phyloP scores from a whole-genome alignment of 1,284 basidiomycete genomes.

The Tylopilus sp. region DNA sequence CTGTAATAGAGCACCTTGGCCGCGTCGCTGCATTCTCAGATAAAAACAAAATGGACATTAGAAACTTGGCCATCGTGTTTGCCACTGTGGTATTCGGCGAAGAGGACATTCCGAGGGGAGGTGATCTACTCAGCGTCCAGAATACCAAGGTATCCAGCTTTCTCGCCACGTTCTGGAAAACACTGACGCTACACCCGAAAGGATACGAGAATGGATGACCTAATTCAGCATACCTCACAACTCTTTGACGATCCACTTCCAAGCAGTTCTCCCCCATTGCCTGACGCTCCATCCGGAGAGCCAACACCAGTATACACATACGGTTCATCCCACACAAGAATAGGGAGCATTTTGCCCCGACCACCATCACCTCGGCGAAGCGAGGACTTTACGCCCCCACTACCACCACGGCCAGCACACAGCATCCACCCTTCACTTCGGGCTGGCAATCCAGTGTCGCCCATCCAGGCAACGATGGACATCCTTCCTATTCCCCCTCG shows the following conservation, averaged over 20 bases:
- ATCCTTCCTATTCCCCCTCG: constrained; percentile 30
- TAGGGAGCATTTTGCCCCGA: constrained; percentile 44
- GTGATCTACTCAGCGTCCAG: constrained; percentile 70
- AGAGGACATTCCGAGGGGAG: constrained; percentile 76
- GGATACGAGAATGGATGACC: constrained; percentile 86
- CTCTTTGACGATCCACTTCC: constrained; percentile 56
- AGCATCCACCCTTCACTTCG: constrained; percentile 76
- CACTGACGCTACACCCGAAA: constrained; percentile 30
- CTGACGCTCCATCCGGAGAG: constrained; percentile 62
- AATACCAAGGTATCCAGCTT: constrained; percentile 58
- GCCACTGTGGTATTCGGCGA: constrained; percentile 85
- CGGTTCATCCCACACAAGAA: constrained; percentile 62
- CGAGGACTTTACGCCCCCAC: constrained; percentile 69
- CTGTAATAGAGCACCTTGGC: constrained; percentile 85
- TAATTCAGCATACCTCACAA: constrained; percentile 65
- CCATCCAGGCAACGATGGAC: constrained; percentile 34
- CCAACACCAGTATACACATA: constrained; percentile 52
- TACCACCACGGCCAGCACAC: constrained; percentile 62
- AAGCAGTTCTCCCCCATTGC: constrained; percentile 55
- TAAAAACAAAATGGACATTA: constrained; percentile 93
- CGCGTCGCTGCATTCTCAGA: constrained; percentile 67
- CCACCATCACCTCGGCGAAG: constrained; percentile 33
- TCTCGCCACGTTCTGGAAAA: not conserved
- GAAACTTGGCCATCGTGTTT: constrained; percentile 86
- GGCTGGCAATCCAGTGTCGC: constrained; percentile 39